Evolutionary conservation across 1,139 yeast genomes (phyloP).

Genomic region (Kodamaea fungicola): DNA sequence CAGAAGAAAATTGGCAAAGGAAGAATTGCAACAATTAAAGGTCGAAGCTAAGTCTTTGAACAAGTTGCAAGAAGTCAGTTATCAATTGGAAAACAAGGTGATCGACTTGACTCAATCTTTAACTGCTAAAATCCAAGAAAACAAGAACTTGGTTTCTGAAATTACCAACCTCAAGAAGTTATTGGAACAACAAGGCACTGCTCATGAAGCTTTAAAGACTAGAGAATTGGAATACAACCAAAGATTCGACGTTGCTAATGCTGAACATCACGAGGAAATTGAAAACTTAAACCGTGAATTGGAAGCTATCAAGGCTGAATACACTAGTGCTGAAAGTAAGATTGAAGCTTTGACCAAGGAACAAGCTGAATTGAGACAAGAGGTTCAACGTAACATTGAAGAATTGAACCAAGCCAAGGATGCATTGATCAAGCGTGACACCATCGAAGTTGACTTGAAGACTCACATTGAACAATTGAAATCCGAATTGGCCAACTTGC

Average conservation of each 20-base stretch:
- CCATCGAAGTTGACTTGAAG: constrained; percentile 67
- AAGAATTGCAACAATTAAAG: constrained; percentile 60
- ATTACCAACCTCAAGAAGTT: constrained; percentile 54
- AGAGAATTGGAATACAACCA: constrained; percentile 55
- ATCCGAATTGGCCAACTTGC: constrained; percentile 56
- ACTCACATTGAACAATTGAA: constrained; percentile 68
- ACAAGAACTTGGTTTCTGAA: constrained; percentile 64
- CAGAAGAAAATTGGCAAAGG: constrained; percentile 72
- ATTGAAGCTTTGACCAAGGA: constrained; percentile 63
- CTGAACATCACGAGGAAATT: constrained; percentile 49
- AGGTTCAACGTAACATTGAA: constrained; percentile 57
- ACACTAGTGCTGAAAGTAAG: constrained; percentile 58
- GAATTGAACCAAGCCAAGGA: constrained; percentile 63
- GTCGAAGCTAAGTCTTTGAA: constrained; percentile 88
- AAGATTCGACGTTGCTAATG: constrained; percentile 41
- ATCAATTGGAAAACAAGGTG: constrained; percentile 91
- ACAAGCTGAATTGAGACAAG: constrained; percentile 61
- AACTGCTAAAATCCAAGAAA: constrained; percentile 74
- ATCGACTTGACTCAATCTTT: constrained; percentile 87
- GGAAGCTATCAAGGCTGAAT: constrained; percentile 53
- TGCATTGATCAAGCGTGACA: constrained; percentile 59
- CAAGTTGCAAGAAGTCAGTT: constrained; percentile 87
- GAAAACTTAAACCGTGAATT: constrained; percentile 57
- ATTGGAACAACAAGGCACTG: constrained; percentile 55
- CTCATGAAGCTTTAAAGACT: constrained; percentile 53